Evolutionary conservation across 2,329 filamentous ascomycete species (phyloP), one percentile per base, ranked within the genome.

Genomic region (Xylaria sp.): DNA sequence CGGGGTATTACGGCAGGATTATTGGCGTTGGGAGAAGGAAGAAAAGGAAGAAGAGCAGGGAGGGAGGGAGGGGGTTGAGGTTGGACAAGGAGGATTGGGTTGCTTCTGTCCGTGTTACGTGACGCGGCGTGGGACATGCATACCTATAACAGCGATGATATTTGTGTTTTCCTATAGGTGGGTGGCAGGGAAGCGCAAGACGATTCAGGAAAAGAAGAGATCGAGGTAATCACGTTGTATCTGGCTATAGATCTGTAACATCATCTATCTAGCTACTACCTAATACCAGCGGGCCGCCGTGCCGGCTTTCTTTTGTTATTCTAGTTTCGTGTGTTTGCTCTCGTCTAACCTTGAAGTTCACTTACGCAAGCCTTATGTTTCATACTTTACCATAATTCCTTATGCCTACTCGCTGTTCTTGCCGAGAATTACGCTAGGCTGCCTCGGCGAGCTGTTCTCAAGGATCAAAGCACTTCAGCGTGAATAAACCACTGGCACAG

Each of bases 241-340:
- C 52, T 56, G 34, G 32, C 28, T 39, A 51, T 46, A 56, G 44
- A 44, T 56, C 51, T 66, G 51, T 69, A 66, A 66, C 20, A 37
- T 28, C 18, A 60, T 32, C 63, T 63, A 51, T 52, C 63, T 59
- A 48, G 37, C 51, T 5, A 12, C 10, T 54, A n/a, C 12, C 15
- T 32, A 58, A 66, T 69, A 63, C 50, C 48, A 39, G 28, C 34
- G 3, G 18, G 62, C 57, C 32, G 28, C 12, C 46, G 25, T 23
- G 41, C 32, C 32, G 15, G 50, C 54, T 44, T 41, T 54, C 34
- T 56, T 7, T 59, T 37, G 34, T 37, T 37, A 37, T 37, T 34
- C 10, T 37, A 8, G 34, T 25, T 25, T 25, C 23, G 23, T 25
- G 23, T 25, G 34, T 37, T 25, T 52, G 28, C 15, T 13, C 41